phyloP scores from a whole-genome alignment of 2,329 filamentous ascomycete species.

The Acarospora socialis region DNA sequence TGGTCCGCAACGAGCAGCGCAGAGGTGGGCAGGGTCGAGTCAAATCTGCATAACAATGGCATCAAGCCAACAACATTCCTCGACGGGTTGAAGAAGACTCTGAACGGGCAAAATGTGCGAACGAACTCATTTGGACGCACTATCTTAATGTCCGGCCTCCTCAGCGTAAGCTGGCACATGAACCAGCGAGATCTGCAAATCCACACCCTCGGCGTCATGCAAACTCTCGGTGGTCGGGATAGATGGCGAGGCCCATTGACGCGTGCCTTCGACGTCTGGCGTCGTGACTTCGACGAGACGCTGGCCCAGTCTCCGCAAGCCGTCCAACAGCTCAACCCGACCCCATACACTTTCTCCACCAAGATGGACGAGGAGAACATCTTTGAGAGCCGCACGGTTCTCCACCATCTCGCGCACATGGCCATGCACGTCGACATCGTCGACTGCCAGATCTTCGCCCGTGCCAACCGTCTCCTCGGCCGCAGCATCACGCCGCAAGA shows the following conservation, averaged over 20 bases:
- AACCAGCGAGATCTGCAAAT: slow-evolving; percentile 90
- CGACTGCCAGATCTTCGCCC: slow-evolving; percentile 93
- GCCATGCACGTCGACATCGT: slow-evolving; percentile 94
- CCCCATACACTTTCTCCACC: slow-evolving; percentile 26
- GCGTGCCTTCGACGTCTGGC: slow-evolving; percentile 87
- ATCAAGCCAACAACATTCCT: slow-evolving; percentile 77
- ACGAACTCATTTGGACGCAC: slow-evolving; percentile 91
- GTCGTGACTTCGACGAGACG: slow-evolving; percentile 74
- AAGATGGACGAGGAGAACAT: slow-evolving; percentile 52
- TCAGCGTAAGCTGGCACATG: slow-evolving; percentile 96
- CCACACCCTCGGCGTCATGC: slow-evolving; percentile 66
- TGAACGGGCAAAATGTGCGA: slow-evolving; percentile 70
- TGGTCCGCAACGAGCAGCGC: slow-evolving; percentile 83
- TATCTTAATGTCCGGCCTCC: slow-evolving; percentile 81
- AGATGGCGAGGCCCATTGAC: slow-evolving; percentile 82
- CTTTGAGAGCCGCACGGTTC: slow-evolving; percentile 74
- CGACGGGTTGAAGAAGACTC: slow-evolving; percentile 76
- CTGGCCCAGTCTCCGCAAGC: too few species aligned
- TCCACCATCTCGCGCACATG: slow-evolving; percentile 94
- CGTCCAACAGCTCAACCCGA: too few species aligned
- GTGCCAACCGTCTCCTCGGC: slow-evolving; percentile 71
- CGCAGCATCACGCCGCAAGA: slow-evolving; percentile 73
- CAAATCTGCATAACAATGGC: slow-evolving; percentile 64
- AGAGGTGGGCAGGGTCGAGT: slow-evolving; percentile 74
- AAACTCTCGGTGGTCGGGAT: slow-evolving; percentile 70